Conservation (phyloP, 345 rosid species). For the Noccaea caerulescens region DNA sequence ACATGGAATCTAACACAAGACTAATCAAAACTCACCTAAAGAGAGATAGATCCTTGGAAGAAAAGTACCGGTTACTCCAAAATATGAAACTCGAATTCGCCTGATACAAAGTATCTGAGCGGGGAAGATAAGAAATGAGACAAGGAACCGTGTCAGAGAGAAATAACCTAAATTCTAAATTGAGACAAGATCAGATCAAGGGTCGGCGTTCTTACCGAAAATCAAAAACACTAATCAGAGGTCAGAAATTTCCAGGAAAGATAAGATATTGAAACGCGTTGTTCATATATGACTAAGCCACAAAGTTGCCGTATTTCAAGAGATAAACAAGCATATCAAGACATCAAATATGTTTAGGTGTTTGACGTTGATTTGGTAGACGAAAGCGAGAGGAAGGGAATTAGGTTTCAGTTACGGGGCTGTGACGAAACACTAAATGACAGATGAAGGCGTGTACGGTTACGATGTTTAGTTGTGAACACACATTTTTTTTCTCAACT, state of each 20-base stretch:
- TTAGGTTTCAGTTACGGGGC: conserved; percentile 29
- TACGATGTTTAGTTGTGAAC: background rate
- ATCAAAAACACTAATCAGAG: background rate
- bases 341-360: conserved; percentile 1
- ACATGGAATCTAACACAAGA: conserved; percentile 8
- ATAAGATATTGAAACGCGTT: conserved; percentile 22
- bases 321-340: conserved; percentile 2
- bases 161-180: background rate
- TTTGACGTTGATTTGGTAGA: conserved; percentile 37
- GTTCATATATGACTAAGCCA: conserved; percentile 24
- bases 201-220: conserved; percentile 32
- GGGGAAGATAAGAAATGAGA: conserved; percentile 18
- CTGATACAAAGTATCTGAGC: conserved; percentile 20
- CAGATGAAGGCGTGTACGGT: conserved; percentile 32
- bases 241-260: conserved; percentile 37
- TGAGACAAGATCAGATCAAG: background rate
- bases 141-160: background rate
- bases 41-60: conserved; percentile 15
- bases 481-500: background rate
- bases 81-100: conserved; percentile 24
- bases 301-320: conserved; percentile 13
- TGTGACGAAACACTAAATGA: conserved; percentile 31
- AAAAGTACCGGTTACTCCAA: conserved; percentile 21
- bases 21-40: conserved; percentile 29
- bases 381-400: conserved; percentile 2